Evolutionary conservation across 225 moss, liverwort and hornwort species (phyloP), one percentile per base, ranked within the genome.

Genomic region (Climacium dendroides): DNA sequence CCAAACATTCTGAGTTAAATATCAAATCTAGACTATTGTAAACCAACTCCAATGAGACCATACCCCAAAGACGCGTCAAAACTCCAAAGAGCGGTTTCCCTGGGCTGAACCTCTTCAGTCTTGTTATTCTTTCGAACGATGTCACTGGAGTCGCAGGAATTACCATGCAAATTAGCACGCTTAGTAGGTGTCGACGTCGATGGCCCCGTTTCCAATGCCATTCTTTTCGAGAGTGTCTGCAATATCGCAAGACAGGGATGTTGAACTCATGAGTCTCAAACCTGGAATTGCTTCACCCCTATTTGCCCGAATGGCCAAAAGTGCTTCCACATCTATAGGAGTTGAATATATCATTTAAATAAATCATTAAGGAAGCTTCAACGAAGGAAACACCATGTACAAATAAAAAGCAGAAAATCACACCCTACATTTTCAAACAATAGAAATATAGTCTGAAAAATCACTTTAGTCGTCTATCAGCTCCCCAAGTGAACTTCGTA

Each of bases 221-320:
- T 94, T 35, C 94, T 90, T 77, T 92, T 94, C 13, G 72, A 61
- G 47, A 55, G 39, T 19, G 54, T 86, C 94, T 92, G 89, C 87
- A 85, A 74, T n/a, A 37, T 32, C 66, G 78, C 47, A 58, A 55
- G 53, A 83, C 82, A 88, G 80, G 70, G 30, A 69, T 55, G 47
- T 16, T 79, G 80, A 73, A 66, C 55, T 62, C 77, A 62, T 81
- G 65, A 92, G 71, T 66, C 59, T 88, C 72, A 71, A 83, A 52
- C 74, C 87, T 85, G 37, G 50, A 74, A 59, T 22, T 53, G 66
- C 61, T 79, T 52, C 76, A 62, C 28, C 62, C 48, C 37, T 85
- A 61, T 19, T n/a, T 50, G 26, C 20, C n/a, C 48, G 28, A n/a
- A 59, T 47, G 25, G 19, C 19, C 61, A 62, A 47, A 50, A 74